Percentiles rank a stretch among this genome's conserved stretches.
These are phyloP conservation scores for Theobroma grandiflorum DNA, from an alignment of 441 rosid genomes.

Conservation along the genomic window DNA sequence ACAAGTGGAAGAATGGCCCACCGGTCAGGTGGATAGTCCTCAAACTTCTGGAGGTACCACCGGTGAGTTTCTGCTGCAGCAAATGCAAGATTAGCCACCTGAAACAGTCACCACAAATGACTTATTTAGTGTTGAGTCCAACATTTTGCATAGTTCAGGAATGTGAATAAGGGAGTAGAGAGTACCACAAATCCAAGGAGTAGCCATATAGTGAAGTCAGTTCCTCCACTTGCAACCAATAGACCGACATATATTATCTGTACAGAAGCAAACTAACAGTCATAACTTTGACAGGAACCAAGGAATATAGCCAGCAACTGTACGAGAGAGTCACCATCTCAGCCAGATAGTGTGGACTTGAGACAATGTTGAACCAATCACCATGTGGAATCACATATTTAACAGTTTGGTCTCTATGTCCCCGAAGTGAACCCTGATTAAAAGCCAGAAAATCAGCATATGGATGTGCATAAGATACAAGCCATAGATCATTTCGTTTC, in stretches of 20 bases:
- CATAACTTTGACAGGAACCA: not conserved
- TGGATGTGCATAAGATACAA: not conserved
- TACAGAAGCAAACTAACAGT: not conserved
- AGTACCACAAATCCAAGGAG: constrained; percentile 43
- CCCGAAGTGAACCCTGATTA: constrained; percentile 43
- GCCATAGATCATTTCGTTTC: not conserved
- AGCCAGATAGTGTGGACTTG: constrained; percentile 51
- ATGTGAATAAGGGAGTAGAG: not conserved
- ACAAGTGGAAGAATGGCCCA: constrained; percentile 23
- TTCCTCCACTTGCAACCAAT: constrained; percentile 40
- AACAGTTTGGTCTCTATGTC: constrained; percentile 28
- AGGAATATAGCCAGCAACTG: not conserved
- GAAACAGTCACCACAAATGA: not conserved
- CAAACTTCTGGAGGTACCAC: constrained; percentile 24
- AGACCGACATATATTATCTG: constrained; percentile 44
- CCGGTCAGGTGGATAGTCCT: constrained; percentile 24
- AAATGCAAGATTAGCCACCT: constrained; percentile 33
- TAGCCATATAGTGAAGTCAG: constrained; percentile 41
- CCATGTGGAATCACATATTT: constrained; percentile 42
- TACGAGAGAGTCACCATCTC: constrained; percentile 39
- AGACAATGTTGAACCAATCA: constrained; percentile 45
- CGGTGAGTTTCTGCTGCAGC: constrained; percentile 30
- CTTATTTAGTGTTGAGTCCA: constrained; percentile 2
- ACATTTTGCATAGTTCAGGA: not conserved
- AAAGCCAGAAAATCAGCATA: not conserved